phyloP scores from a whole-genome alignment of 768 basidiomycete species.

The Suillus placidus region DNA sequence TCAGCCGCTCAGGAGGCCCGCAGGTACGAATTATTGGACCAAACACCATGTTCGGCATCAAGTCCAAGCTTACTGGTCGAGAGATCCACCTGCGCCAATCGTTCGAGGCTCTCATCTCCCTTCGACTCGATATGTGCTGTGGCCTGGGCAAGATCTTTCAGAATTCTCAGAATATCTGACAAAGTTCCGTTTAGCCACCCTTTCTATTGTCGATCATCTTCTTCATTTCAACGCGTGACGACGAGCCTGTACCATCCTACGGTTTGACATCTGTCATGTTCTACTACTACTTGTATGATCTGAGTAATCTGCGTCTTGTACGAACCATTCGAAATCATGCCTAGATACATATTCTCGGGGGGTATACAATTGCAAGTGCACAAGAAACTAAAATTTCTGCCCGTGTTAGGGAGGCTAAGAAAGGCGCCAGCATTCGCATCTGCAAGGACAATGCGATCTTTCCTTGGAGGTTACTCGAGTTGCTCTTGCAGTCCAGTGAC shows the following conservation, averaged over 20 bases:
- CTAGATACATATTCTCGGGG: background rate
- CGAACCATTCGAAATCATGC: constrained; percentile 43
- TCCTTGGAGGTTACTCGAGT: constrained; percentile 71
- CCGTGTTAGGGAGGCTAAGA: constrained; percentile 66
- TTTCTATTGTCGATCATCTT: background rate
- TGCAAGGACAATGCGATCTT: constrained; percentile 62
- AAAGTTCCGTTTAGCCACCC: background rate
- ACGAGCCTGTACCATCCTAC: constrained; percentile 62
- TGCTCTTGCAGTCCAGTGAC: constrained; percentile 61
- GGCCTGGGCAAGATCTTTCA: background rate
- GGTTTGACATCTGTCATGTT: constrained; percentile 53
- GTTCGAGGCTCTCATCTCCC: constrained; percentile 64
- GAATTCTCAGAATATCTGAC: constrained; percentile 18
- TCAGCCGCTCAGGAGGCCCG: background rate
- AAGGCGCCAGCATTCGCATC: constrained; percentile 66
- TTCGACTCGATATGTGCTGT: constrained; percentile 56
- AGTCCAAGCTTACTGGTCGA: constrained; percentile 52
- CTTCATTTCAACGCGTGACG: constrained; percentile 11
- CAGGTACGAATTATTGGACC: constrained; percentile 47
- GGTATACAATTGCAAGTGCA: background rate
- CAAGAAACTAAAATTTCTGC: background rate
- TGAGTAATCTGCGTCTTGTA: constrained; percentile 41
- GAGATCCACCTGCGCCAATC: constrained; percentile 55
- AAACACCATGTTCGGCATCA: constrained; percentile 67
- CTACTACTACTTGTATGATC: constrained; percentile 45